Conservation (phyloP, 495 filamentous ascomycete species). For the Tuber microsphaerosporum region DNA sequence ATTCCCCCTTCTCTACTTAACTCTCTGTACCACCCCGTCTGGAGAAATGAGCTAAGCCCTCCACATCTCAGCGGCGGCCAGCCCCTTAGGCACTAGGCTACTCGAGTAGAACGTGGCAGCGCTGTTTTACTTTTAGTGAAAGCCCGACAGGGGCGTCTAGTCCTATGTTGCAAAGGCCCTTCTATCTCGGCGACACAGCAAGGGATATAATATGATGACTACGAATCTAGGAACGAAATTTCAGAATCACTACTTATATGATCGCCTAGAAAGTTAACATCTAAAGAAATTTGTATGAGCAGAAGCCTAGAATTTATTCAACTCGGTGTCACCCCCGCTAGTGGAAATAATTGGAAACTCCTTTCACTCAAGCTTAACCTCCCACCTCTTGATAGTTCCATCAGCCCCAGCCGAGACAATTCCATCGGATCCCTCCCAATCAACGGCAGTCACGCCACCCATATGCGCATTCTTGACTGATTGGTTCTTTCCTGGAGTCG, state of each 20-base stretch:
- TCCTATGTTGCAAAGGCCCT: neutral
- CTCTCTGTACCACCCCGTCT: neutral
- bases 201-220: neutral
- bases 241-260: neutral
- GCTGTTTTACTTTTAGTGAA: neutral
- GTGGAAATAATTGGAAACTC: neutral
- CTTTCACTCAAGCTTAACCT: constrained; percentile 48
- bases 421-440: constrained; percentile 65
- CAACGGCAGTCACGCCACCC: constrained; percentile 84
- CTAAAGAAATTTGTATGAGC: neutral
- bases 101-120: neutral
- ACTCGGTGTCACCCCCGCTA: neutral
- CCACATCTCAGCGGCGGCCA: neutral
- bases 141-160: neutral
- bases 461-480: constrained; percentile 82
- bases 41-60: neutral
- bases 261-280: neutral
- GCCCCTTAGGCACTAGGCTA: neutral
- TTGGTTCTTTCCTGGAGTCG: constrained; percentile 70
- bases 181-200: neutral
- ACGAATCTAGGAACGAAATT: neutral
- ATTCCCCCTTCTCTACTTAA: neutral
- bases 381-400: constrained; percentile 86
- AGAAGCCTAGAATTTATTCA: neutral
- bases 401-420: constrained; percentile 77